Percentiles rank a stretch among this genome's conserved stretches.
Conservation (phyloP, 345 rosid species). For the Pugionium dolabratum region DNA sequence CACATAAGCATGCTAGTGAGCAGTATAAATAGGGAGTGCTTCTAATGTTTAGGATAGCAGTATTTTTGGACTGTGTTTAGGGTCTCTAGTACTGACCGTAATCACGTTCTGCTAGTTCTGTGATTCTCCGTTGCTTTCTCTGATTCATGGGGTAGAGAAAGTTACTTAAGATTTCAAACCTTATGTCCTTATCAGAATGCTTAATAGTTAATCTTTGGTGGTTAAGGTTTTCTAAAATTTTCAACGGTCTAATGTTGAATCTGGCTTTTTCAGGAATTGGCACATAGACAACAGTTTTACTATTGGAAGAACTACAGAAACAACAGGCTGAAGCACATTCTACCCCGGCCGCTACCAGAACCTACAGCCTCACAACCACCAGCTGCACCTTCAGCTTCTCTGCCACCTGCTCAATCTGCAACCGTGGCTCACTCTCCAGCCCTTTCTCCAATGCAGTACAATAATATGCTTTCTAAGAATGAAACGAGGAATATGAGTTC, state of each 20-base stretch:
- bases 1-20: constrained; percentile 8
- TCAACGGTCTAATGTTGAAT: constrained; percentile 10
- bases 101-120: constrained; percentile 16
- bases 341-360: constrained; percentile 94
- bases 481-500: constrained; percentile 56
- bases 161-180: background rate
- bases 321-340: constrained; percentile 88
- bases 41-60: constrained; percentile 11
- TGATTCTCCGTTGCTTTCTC: constrained; percentile 1
- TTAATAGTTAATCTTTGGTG: constrained; percentile 7
- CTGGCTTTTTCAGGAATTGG: constrained; percentile 63
- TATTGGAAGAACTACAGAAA: constrained; percentile 95
- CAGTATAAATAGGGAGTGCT: background rate
- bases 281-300: constrained; percentile 95
- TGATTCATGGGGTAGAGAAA: constrained; percentile 2
- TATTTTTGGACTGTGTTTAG: constrained; percentile 13
- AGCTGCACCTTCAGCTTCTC: constrained; percentile 42
- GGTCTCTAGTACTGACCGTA: background rate
- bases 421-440: constrained; percentile 60
- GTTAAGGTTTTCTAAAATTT: constrained; percentile 11
- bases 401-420: constrained; percentile 48
- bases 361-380: constrained; percentile 51
- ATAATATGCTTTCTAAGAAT: constrained; percentile 56
- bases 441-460: constrained; percentile 87
- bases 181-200: background rate